Base-by-base conservation (phyloP, 208 protist species). In the Trypanosoma caninum region DNA sequence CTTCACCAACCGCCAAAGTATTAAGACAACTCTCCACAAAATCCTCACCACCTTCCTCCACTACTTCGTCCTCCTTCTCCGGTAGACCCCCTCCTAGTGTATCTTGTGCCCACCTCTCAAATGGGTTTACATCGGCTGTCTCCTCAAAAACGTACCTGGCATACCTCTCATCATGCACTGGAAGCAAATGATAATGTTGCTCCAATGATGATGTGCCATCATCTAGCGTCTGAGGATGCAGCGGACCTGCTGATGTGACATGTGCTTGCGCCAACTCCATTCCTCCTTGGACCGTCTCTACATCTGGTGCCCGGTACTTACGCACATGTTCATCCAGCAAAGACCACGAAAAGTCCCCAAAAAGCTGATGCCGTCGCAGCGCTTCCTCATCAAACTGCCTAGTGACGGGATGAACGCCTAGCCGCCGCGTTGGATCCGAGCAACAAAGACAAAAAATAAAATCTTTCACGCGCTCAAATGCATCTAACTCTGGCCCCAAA, bases 61-160 rank as follows among this genome's bases (percentile, higher is more conserved):
- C 37, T 16, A 30, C 18, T 44, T 31, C 55, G 22, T 18, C 56
- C 7, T 42, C 27, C 14, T 30, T 22, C 0, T 52, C 23, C 25
- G 16, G 4, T 18, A 10, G 9, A 14, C 46, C 22, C 22, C 44
- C 52, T 7, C n/a, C 33, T 23, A 16, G 30, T 25, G 56, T 7
- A 7, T 3, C 30, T 30, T 56, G 51, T 23, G 38, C 38, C 58
- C 76, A 80, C 41, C 73, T 55, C 61, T 95, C 88, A 73, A 92
- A 92, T 8, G 83, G 84, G 48, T 92, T 92, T 2, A 69, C 78
- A 53, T 95, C 88, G 0, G 88, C 82, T 14, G 88, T 89, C 11
- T 71, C 78, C 31, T 57, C 54, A 74, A 88, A 92, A 20, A 92
- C 81, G 44, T 95, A 95, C 59, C 87, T 78, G 9, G 82, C 82